These are phyloP conservation scores for Lobosporangium transversale DNA, from an alignment of 192 early-diverging fungal species.

Conservation along the genomic window DNA sequence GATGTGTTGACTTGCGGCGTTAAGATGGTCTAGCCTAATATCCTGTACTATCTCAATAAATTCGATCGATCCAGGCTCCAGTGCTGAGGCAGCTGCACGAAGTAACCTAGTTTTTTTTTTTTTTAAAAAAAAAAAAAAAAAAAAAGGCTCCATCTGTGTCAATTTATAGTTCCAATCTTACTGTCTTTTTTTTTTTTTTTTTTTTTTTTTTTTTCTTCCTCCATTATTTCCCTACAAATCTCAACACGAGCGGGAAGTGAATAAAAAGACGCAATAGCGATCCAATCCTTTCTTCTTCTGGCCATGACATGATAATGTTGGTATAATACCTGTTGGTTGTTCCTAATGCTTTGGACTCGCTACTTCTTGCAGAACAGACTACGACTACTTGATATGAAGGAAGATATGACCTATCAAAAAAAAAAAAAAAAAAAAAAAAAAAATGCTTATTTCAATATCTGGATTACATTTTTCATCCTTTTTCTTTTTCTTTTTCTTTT, in stretches of 20 bases:
- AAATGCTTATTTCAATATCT: background rate
- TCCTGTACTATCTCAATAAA: constrained; percentile 83
- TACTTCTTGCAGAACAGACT: constrained; percentile 94
- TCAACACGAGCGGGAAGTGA: constrained; percentile 3
- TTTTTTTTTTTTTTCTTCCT: no score
- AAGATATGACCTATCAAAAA: constrained; percentile 62
- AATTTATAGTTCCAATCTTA: no score
- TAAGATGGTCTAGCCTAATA: constrained; percentile 83
- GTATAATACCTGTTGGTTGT: constrained; percentile 91
- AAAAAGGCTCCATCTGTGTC: background rate
- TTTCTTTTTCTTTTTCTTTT: background rate
- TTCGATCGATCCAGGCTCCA: constrained; percentile 69
- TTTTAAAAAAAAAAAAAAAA: background rate
- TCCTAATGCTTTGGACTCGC: constrained; percentile 86
- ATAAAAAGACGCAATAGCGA: constrained; percentile 13
- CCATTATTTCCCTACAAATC: constrained; percentile 48
- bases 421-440: constrained; percentile 1
- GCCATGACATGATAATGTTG: no score
- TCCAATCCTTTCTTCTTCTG: constrained; percentile 4
- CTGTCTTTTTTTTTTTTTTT: no score
- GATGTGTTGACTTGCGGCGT: constrained; percentile 68
- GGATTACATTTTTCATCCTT: background rate
- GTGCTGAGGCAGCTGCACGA: constrained; percentile 74
- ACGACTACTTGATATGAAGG: constrained; percentile 80
- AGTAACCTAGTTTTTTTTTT: constrained; percentile 59